Base-by-base conservation (phyloP, 192 early-diverging fungal species). In the Linderina pennispora region DNA sequence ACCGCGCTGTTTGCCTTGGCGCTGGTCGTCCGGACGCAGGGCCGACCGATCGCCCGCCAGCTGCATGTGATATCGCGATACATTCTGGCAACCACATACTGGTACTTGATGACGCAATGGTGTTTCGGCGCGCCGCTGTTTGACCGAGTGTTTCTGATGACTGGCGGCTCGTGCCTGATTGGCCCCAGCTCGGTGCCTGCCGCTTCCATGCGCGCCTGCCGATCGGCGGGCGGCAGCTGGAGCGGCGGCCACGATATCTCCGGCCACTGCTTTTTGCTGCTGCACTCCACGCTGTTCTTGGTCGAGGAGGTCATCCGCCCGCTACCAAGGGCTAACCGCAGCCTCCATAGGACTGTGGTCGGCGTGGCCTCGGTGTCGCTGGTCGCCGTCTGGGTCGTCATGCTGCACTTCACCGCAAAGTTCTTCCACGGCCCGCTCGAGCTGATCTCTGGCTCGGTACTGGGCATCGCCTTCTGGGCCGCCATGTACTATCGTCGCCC, bases 61-160 rank as follows among this genome's bases (percentile, higher is more conserved):
- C 20, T 38, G 23, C 53, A 32, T 34, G 43, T 51, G 33, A 55
- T 55, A 2, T 8, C 62, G 43, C 79, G 83, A 23, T 90, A 70
- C 62, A 59, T 49, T 8, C 18, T 74, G 15, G 86, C 86, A 7
- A 88, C 89, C 1, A 36, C 80, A 16, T 96, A 93, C 70, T 96
- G 92, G 92, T 65, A 83, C 46, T 17, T 88, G 3, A 58, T 91
- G 48, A 85, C 89, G 4, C 90, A 90, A 60, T 90, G 88, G 87
- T 80, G 79, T 20, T 88, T 90, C 52, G 91, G 91, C 2, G 84
- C 86, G 17, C 76, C 83, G 48, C 45, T 91, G 8, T 78, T 92
- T 39, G 90, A 94, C 64, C 80, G 88, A 20, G 55, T 94, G 4
- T 85, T 81, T 59, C 61, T 84, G 11, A 23, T 46, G 36, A 89